Percentiles rank a stretch among this genome's conserved stretches.
Conservation (phyloP, 2,329 filamentous ascomycete genomes). For the Dothiorella sarmentorum region DNA sequence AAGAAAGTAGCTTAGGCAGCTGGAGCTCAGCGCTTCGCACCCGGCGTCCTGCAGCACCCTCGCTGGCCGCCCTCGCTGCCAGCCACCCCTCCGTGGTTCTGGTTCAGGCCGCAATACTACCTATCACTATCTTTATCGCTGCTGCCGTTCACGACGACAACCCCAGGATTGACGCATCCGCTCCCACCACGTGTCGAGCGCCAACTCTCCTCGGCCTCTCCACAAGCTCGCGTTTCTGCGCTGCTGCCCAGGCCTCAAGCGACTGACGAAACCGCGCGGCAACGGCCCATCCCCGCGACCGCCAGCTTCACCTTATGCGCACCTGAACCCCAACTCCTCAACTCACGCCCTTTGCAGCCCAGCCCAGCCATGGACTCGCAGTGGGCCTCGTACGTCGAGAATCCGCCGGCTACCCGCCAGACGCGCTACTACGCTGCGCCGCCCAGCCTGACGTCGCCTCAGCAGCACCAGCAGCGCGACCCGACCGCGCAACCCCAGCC, state of each 20-base stretch:
- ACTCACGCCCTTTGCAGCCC: conserved; percentile 14
- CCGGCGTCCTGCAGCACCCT: conserved; percentile 13
- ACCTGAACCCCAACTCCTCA: conserved; percentile 14
- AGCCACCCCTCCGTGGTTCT: neutral
- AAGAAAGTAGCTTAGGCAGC: no score
- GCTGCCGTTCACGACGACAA: conserved; percentile 14
- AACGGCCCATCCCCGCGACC: conserved; percentile 1
- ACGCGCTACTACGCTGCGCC: conserved; percentile 31
- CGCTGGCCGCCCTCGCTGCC: conserved; percentile 1
- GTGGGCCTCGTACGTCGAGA: conserved; percentile 19
- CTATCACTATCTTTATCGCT: conserved; percentile 19
- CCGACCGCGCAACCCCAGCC: conserved; percentile 30
- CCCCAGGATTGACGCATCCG: conserved; percentile 20
- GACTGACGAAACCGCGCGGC: no score
- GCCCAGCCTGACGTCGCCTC: conserved; percentile 31
- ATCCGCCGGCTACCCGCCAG: conserved; percentile 22
- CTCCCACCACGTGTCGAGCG: conserved; percentile 21
- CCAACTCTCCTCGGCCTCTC: neutral
- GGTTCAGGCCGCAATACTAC: conserved; percentile 11
- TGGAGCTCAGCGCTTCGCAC: conserved; percentile 11
- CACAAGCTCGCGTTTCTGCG: neutral
- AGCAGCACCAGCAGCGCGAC: conserved; percentile 31
- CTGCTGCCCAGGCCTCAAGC: no score
- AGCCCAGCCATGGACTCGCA: conserved; percentile 18
- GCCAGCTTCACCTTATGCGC: conserved; percentile 10